These are phyloP conservation scores for Notholithocarpus densiflorus DNA, from an alignment of 306 rosid species.

Conservation along the genomic window DNA sequence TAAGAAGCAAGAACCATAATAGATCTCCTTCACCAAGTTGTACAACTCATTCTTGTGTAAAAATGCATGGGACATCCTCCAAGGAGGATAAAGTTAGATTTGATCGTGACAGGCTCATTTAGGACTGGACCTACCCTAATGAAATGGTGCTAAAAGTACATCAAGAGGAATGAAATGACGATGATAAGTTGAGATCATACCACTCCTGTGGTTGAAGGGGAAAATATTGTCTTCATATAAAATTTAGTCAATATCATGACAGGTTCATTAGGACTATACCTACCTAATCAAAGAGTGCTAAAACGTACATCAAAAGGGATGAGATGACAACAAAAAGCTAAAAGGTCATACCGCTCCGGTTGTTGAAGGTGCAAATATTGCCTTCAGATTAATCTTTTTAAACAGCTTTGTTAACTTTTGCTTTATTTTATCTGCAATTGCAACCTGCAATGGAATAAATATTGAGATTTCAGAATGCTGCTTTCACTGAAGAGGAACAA, in stretches of 20 bases:
- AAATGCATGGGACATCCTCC: neutral
- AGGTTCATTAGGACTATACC: neutral
- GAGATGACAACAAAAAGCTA: neutral
- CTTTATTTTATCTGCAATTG: constrained; percentile 16
- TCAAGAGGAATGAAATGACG: neutral
- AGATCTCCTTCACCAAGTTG: neutral
- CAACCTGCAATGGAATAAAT: constrained; percentile 10
- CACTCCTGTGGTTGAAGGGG: constrained; percentile 53
- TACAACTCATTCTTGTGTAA: neutral
- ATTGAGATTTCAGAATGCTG: neutral
- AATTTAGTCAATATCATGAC: neutral
- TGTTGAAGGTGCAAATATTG: constrained; percentile 50
- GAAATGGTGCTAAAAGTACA: neutral
- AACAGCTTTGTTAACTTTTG: constrained; percentile 10
- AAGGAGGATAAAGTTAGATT: neutral
- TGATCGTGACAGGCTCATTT: neutral
- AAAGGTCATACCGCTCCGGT: constrained; percentile 39
- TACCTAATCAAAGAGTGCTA: neutral
- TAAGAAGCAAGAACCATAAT: neutral
- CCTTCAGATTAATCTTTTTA: constrained; percentile 32
- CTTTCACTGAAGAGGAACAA: neutral
- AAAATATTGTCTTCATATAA: constrained; percentile 37
- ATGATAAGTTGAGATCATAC: constrained; percentile 14
- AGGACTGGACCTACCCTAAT: neutral
- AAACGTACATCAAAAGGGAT: neutral